Conservation (phyloP, 495 filamentous ascomycete species). For the Aspergillus egyptiacus region DNA sequence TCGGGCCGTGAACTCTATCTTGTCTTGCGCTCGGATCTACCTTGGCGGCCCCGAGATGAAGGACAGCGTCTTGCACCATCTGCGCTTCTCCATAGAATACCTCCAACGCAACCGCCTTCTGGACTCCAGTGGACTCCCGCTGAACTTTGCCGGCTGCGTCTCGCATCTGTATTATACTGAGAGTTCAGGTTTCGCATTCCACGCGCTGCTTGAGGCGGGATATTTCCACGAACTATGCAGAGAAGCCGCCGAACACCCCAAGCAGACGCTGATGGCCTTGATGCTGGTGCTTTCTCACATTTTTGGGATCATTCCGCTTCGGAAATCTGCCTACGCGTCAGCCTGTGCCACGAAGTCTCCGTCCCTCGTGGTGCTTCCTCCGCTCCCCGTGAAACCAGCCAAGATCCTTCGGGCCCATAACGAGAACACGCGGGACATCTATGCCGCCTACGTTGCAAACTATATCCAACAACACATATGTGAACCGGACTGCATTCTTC, state of each 20-base stretch:
- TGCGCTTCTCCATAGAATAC: slow-evolving; percentile 77
- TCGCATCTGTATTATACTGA: slow-evolving; percentile 70
- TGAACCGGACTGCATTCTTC: slow-evolving; percentile 47
- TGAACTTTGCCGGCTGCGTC: slow-evolving; percentile 63
- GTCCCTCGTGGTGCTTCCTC: slow-evolving; percentile 54
- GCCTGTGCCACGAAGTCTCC: too few species aligned
- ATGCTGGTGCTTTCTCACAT: slow-evolving; percentile 65
- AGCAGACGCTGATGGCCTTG: slow-evolving; percentile 39
- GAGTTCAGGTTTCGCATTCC: slow-evolving; percentile 66
- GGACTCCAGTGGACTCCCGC: slow-evolving; percentile 49
- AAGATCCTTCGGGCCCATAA: slow-evolving; percentile 56
- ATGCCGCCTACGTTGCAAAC: slow-evolving; percentile 60
- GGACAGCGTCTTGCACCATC: slow-evolving; percentile 63
- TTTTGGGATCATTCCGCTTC: too few species aligned
- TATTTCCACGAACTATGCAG: slow-evolving; percentile 60
- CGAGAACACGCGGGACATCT: slow-evolving; percentile 53
- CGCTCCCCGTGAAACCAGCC: slow-evolving; percentile 52
- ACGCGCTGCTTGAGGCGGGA: slow-evolving; percentile 60
- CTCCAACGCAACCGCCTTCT: slow-evolving; percentile 62
- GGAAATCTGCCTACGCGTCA: slow-evolving; percentile 49
- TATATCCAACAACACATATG: slow-evolving; percentile 58
- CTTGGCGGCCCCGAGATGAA: slow-evolving; percentile 57
- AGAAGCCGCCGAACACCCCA: slow-evolving; percentile 34
- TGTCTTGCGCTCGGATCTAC: slow-evolving; percentile 64
- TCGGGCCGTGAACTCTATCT: slow-evolving; percentile 55